Evolutionary conservation across 805 yeast species (phyloP), one percentile per base, ranked within the genome.

Genomic region (Peterozyma xylosa): DNA sequence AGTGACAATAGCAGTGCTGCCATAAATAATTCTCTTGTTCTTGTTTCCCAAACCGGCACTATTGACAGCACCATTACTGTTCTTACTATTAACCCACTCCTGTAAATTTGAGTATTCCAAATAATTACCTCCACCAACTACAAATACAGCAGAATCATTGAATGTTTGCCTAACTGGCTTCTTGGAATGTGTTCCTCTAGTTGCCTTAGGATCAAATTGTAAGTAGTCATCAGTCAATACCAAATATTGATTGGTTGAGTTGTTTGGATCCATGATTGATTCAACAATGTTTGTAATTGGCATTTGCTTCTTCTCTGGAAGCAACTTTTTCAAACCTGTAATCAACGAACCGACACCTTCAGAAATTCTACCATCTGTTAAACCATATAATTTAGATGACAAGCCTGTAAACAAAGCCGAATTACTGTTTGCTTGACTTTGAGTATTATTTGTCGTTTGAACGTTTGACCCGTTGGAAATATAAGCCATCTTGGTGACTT

Each of bases 121-220:
- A 59, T 89, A 93, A 62, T 87, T 90, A 39, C 98, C 98, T 33
- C 99, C 99, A 21, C 99, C 99, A 45, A 93, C 90, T 42, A 90
- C 87, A 61, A 93, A 93, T 16, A 93, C 96, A 41, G 87, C 67
- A 1, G 95, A 79, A 52, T 88, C 93, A 47, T 79, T 80, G 60
- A 86, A 88, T 10, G 82, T 68, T 52, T 82, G 86, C 57, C 96
- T 78, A 60, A 80, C 84, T 34, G 97, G 97, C 33, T 90, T 91
- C 53, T 84, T 80, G 3, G 96, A 80, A 54, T 84, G 90, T 6
- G 95, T 83, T 3, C 98, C 98, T 51, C 98, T 76, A 2, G 87
- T 81, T 39, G 75, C 66, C 53, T 78, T 81, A 29, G 99, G 97
- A 61, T 93, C 97, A 56, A 87, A 85, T 59, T 82, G 91, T 45